Evolutionary conservation across 1,284 basidiomycete genomes (phyloP), one percentile per base, ranked within the genome.

Genomic region (Pseudozyma sp.): DNA sequence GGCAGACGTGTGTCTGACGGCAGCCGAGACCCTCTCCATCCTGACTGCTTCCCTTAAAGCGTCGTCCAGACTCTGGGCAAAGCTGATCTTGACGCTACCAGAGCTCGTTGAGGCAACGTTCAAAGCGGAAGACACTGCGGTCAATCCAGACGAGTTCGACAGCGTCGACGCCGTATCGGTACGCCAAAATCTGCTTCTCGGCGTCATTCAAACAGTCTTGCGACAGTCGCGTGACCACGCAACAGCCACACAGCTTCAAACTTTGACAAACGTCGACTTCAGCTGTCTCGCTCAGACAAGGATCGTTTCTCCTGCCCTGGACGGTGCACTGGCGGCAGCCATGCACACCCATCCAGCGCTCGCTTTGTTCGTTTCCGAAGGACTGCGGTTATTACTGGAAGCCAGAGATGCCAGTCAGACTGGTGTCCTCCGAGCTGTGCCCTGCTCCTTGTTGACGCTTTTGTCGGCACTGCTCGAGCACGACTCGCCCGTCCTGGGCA

Each of bases 311-410:
- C 34, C 52, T 5, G 53, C 60, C 4, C 45, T 60, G 39, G 67
- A 69, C 42, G 67, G 56, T 16, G 67, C 67, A 29, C 30, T 69
- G 34, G 67, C 64, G 19, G 67, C 57, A 29, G 67, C 67, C 2
- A 52, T 69, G n/a, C 53, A 64, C 7, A 53, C 53, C 4, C 49
- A 56, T 16, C 53, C 67, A 2, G 39, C 33, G 17, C 56, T 63
- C 5, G 60, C 67, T 1, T 5, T n/a, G 16, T 55, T 60, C 17
- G 52, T 60, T 4, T 45, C 53, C 13, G 19, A 35, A 10, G 46
- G 52, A 8, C 9, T 64, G 4, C 43, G 48, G 17, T 46, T 45
- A 7, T 14, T 60, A 13, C 45, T 69, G 19, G 43, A 33, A 13
- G n/a, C 19, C 11, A 30, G 24, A 0, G 37, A 7, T 14, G 8